Evolutionary conservation across 2,329 filamentous ascomycete genomes (phyloP), one percentile per base, ranked within the genome.

Genomic region (Alternaria solani): DNA sequence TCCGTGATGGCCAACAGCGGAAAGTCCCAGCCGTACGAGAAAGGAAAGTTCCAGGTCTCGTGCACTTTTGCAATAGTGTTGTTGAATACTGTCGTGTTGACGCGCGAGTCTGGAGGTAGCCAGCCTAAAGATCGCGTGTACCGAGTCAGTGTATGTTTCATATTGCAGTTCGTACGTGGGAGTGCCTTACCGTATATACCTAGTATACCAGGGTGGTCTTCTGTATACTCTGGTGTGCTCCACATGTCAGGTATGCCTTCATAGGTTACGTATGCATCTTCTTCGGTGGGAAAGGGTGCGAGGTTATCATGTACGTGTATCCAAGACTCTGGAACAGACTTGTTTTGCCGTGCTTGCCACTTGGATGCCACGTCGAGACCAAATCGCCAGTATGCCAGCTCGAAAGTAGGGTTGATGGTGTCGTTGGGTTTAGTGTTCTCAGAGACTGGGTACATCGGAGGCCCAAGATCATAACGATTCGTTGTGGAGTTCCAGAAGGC

Each of bases 351-450:
- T 47, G 74, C 59, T 67, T 84, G 85, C 86, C 87, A 89, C 9
- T 74, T 66, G 2, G 79, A 76, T 4, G 86, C 87, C 1, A 87
- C 72, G 25, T 84, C 81, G 16, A 88, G 79, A 1, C 87, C 87
- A 60, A 88, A 88, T 16, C 84, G 80, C 86, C 86, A 88, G 72
- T 89, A 89, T 7, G 86, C 83, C 5, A 81, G 75, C 75, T 89
- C 87, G 57, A 88, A 89, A 0, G 85, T 82, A 18, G 87, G 85
- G 65, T 88, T 88, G 2, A 84, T 69, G 0, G 86, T 88, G 1
- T 68, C 73, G 60, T 88, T 87, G 1, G 86, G 85, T 11, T 81
- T 80, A 0, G 87, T 88, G 63, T 88, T 89, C 67, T 89, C 87
- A 1, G 83, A 82, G 5, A 83, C 82, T 0, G 82, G 82, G 57